Evolutionary conservation across 2,329 filamentous ascomycete genomes (phyloP).

Genomic region (Neoascochyta sp.): DNA sequence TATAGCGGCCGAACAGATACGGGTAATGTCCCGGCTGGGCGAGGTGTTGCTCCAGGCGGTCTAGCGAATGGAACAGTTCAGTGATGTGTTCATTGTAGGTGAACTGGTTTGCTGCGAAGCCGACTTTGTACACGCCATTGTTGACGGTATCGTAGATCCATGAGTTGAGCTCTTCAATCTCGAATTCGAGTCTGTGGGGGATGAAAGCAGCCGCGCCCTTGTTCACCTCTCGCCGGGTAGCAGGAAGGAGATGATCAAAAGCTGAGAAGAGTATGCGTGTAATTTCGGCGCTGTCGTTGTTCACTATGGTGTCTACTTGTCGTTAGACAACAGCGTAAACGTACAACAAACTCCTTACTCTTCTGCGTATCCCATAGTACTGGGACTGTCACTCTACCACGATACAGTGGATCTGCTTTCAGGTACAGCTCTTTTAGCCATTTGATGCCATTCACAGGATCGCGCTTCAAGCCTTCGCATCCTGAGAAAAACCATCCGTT

Average conservation of each 20-base stretch:
- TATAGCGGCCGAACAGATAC: slow-evolving; percentile 67
- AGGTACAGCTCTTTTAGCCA: slow-evolving; percentile 65
- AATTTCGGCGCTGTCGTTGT: slow-evolving; percentile 37
- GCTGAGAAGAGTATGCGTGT: slow-evolving; percentile 30
- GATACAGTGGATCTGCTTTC: slow-evolving; percentile 54
- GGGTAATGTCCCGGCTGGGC: slow-evolving; percentile 49
- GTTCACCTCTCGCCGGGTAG: slow-evolving; percentile 54
- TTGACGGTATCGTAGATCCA: slow-evolving; percentile 71
- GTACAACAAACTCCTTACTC: slow-evolving; percentile 11
- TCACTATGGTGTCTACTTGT: slow-evolving; percentile 33
- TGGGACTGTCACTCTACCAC: slow-evolving; percentile 71
- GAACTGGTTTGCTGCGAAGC: slow-evolving; percentile 78
- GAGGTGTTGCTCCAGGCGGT: slow-evolving; percentile 71
- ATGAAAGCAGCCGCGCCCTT: slow-evolving; percentile 60
- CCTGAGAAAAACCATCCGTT: slow-evolving; percentile 36
- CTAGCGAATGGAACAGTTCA: slow-evolving; percentile 71
- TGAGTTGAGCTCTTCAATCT: slow-evolving; percentile 73
- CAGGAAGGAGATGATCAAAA: slow-evolving; percentile 32
- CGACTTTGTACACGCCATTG: slow-evolving; percentile 58
- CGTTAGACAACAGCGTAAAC: slow-evolving; percentile 11
- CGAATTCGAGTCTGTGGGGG: slow-evolving; percentile 57
- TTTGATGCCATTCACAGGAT: slow-evolving; percentile 31
- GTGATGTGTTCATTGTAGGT: slow-evolving; percentile 75
- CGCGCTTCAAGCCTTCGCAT: slow-evolving; percentile 20
- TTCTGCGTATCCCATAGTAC: slow-evolving; percentile 68